phyloP scores from a whole-genome alignment of 2,329 filamentous ascomycete genomes.

The Trichoderma cornu-damae region DNA sequence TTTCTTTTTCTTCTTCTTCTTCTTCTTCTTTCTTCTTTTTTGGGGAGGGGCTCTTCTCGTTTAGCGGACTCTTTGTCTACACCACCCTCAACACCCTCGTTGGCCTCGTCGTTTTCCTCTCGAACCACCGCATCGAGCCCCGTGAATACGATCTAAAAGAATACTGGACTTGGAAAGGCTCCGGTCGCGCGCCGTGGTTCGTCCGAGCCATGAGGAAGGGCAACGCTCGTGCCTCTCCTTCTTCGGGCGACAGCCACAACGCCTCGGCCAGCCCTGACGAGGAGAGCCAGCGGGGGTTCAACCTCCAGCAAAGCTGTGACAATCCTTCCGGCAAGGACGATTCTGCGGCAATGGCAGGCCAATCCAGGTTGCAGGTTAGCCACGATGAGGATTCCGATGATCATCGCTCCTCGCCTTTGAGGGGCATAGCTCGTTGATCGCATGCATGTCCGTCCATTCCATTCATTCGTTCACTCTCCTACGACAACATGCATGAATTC shows the following conservation, averaged over 20 bases:
- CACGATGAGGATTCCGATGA: slow-evolving; percentile 18
- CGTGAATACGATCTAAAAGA: slow-evolving; percentile 51
- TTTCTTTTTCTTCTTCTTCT: no score
- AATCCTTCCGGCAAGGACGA: slow-evolving; percentile 26
- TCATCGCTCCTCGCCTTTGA: background rate
- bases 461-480: background rate
- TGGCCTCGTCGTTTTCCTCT: slow-evolving; percentile 41
- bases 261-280: background rate
- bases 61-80: slow-evolving; percentile 51
- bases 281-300: slow-evolving; percentile 19
- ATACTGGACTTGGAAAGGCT: slow-evolving; percentile 51
- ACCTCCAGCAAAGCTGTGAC: background rate
- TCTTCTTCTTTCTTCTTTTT: no score
- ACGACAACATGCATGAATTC: no score
- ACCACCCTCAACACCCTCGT: slow-evolving; percentile 46
- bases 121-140: slow-evolving; percentile 41
- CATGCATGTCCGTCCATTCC: background rate
- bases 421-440: slow-evolving; percentile 4
- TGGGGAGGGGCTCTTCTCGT: no score
- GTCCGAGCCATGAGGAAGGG: slow-evolving; percentile 35
- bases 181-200: slow-evolving; percentile 45
- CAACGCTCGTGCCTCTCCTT: background rate
- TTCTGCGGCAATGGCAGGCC: background rate
- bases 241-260: background rate
- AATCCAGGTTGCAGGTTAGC: slow-evolving; percentile 24